Evolutionary conservation across 371 early-diverging fungal genomes (phyloP).

Genomic region (Mortierella sp.): DNA sequence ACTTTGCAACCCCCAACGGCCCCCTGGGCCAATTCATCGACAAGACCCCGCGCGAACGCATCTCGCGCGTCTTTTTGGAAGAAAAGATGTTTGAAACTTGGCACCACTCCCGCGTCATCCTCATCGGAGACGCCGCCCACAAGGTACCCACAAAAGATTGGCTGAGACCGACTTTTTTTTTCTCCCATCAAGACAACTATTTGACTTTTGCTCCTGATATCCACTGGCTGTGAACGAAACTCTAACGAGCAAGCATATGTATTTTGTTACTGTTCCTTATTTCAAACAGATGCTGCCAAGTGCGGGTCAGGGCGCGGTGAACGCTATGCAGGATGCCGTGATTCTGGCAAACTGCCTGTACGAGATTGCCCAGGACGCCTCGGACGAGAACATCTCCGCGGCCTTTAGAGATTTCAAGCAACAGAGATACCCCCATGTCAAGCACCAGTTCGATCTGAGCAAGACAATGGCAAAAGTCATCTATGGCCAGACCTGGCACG

Average conservation of each 20-base stretch:
- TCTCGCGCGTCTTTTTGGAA: conserved; percentile 41
- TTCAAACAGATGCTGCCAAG: conserved; percentile 34
- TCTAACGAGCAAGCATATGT: too few species aligned
- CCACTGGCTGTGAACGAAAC: too few species aligned
- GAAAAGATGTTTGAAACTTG: conserved; percentile 50
- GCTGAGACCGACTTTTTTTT: neutral
- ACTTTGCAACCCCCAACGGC: conserved; percentile 29
- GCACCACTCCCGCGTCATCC: conserved; percentile 21
- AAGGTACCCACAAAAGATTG: neutral
- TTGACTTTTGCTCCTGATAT: too few species aligned
- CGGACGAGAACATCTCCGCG: conserved; percentile 8
- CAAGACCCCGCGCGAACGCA: conserved; percentile 23
- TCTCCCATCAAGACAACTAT: too few species aligned
- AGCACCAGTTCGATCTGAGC: conserved; percentile 20
- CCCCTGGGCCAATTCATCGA: conserved; percentile 41
- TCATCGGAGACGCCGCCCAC: conserved; percentile 41
- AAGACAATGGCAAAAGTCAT: conserved; percentile 37
- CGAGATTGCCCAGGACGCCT: conserved; percentile 13
- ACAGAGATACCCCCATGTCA: conserved; percentile 34
- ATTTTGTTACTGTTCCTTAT: neutral
- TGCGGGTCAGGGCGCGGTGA: conserved; percentile 47
- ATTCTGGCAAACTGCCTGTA: conserved; percentile 43
- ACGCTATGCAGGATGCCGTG: conserved; percentile 42
- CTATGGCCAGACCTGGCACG: conserved; percentile 32
- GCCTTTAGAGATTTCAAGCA: conserved; percentile 31